Evolutionary conservation across 2,329 filamentous ascomycete genomes (phyloP), one percentile per base, ranked within the genome.

Genomic region (Paraphoma chrysanthemicola): DNA sequence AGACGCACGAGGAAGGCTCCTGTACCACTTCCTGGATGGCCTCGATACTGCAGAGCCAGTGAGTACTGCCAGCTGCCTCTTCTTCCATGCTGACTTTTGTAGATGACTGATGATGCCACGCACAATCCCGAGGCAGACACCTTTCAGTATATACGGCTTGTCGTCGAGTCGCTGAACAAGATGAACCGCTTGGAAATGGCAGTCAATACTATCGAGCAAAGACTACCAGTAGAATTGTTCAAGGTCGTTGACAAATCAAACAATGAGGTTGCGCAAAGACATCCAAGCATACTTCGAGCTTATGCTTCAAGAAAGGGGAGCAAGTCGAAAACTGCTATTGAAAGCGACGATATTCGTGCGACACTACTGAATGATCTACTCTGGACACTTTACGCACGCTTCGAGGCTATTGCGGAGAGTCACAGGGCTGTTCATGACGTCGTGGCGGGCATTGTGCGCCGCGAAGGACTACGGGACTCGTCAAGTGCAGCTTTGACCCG

Each of bases 101-200:
- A 76, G 71, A 85, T 96, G 75, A 84, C 89, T 3, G 95, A 99
- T 73, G 95, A 99, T 73, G 88, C 93, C 1, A 90, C 91, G 51
- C 92, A 92, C 72, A 99, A 98, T 70, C 94, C 94, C 0, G 95
- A 99, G 77, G 89, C 92, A 3, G 93, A 99, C 73, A 97, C 93
- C 0, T 98, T 99, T 73, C 90, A 91, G 72, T 99, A 99, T 73
- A 89, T 98, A 48, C 87, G 90, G 49, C 81, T 99, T 39, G 79
- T 99, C 42, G 87, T 97, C 3, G 95, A 99, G 76, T 87, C 94
- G 0, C 78, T 99, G 51, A 96, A 97, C 77, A 96, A 91, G 71
- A 88, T 99, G 70, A 92, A 91, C 3, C 86, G 92, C 57, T 80
- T 99, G 41, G 93, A 97, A 63, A 85, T 89, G 45, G 93, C 93